phyloP scores from a whole-genome alignment of 2,329 filamentous ascomycete species.

The Parastagonospora avenae region DNA sequence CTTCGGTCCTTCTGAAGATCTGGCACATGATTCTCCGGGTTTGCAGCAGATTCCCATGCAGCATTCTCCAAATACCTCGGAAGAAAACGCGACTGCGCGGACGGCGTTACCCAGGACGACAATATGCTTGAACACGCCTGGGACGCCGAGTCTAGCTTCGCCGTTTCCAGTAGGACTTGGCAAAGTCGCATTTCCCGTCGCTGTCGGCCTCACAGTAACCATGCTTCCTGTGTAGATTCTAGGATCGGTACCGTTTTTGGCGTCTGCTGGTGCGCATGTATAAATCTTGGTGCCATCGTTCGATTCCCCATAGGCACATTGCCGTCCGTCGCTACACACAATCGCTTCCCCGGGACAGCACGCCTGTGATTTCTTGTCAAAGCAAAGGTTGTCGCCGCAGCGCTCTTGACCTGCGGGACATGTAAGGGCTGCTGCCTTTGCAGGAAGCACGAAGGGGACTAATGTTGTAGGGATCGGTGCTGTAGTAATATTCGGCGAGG shows the following conservation, averaged over 20 bases:
- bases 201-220: not conserved
- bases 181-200: not conserved
- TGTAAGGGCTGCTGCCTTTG: no score
- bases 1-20: not conserved
- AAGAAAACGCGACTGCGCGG: not conserved
- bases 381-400: not conserved
- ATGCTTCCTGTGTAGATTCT: not conserved
- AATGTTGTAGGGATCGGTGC: not conserved
- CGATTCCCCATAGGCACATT: not conserved
- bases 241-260: not conserved
- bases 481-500: not conserved
- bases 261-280: not conserved
- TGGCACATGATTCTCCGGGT: slow-evolving; percentile 2
- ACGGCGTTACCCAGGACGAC: not conserved
- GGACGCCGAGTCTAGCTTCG: not conserved
- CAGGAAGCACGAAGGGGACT: no score
- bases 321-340: not conserved
- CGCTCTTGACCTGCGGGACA: not conserved
- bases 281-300: not conserved
- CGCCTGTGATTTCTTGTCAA: not conserved
- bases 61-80: not conserved
- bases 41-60: slow-evolving; percentile 10
- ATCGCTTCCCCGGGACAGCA: not conserved
- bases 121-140: not conserved
- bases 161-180: not conserved